Base-by-base conservation (phyloP, 345 rosid genomes). In the Gossypium turneri region DNA sequence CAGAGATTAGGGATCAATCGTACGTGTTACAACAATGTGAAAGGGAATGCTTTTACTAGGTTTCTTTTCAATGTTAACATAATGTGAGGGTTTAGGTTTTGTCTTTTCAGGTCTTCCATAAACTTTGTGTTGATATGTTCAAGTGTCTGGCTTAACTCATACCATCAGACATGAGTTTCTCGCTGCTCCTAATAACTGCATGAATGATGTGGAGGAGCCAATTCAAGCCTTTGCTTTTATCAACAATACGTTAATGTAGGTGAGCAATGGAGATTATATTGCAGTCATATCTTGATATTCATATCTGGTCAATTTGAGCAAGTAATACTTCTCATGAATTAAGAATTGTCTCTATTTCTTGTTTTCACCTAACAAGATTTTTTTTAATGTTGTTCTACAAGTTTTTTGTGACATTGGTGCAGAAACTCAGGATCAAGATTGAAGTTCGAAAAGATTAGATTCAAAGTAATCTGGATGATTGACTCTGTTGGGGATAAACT, bases 141-240 rank as follows among this genome's bases (percentile, higher is more conserved):
- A 75, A 73, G 78, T 65, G 56, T 67, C 41, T 67, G 55, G 97
- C 82, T 84, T 89, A 62, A 93, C 93, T 83, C 87, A 95, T 80
- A 86, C 85, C 57, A 84, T 84, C 67, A 83, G 90, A 74, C 83
- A 76, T 79, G 87, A 86, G 61, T 83, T 88, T 79, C 78, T 90
- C 82, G 90, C 89, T 82, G 98, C 98, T 48, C 76, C 93, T 56
- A 96, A 93, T 77, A 86, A 96, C 85, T 93, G 88, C 78, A 90
- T 93, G 89, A 90, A 91, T 80, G 97, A 89, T 75, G 77, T 86
- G 47, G 90, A 89, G 20, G 72, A 75, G 61, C 72, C 78, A 9
- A 58, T 66, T 55, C 73, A 43, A 22, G 78, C 78, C 24, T 75
- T 75, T 12, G 50, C 52, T 75, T 90, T 83, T 81, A 86, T 90